These are phyloP conservation scores for Quercus bicolor DNA, from an alignment of 306 rosid species.

Conservation along the genomic window DNA sequence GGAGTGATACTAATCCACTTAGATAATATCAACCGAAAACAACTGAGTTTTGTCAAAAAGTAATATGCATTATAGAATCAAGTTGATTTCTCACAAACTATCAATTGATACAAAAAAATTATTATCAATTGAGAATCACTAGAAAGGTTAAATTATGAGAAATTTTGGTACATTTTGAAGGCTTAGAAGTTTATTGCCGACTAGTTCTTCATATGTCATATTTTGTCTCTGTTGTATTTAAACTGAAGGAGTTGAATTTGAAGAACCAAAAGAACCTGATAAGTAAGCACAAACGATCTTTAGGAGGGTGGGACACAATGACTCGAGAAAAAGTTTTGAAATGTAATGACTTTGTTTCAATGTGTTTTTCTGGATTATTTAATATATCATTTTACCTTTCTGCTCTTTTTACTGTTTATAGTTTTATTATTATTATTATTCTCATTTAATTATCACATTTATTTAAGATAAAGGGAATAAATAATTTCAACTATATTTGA, in stretches of 20 bases:
- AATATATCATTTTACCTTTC: neutral
- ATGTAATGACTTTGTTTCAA: neutral
- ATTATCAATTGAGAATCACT: neutral
- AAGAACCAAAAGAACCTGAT: neutral
- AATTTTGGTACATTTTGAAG: neutral
- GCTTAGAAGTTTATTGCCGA: neutral
- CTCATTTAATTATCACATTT: neutral
- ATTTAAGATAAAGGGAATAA: neutral
- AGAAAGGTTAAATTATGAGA: neutral
- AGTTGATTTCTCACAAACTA: neutral
- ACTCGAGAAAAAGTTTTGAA: neutral
- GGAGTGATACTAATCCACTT: conserved; percentile 55
- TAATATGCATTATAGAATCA: conserved; percentile 12
- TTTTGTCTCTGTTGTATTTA: neutral
- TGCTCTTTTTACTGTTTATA: neutral
- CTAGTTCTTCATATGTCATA: neutral
- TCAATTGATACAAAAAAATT: neutral
- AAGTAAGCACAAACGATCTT: too few relatives aligned
- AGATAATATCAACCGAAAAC: conserved; percentile 38
- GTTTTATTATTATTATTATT: neutral
- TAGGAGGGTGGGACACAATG: neutral
- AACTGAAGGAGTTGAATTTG: neutral
- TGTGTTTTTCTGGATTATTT: neutral
- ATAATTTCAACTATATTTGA: neutral
- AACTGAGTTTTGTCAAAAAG: conserved; percentile 41